A percentile compares a stretch with the other conserved stretches of the same genome.
phyloP scores from a whole-genome alignment of 2,329 filamentous ascomycete species.

The Neofusicoccum ribis region DNA sequence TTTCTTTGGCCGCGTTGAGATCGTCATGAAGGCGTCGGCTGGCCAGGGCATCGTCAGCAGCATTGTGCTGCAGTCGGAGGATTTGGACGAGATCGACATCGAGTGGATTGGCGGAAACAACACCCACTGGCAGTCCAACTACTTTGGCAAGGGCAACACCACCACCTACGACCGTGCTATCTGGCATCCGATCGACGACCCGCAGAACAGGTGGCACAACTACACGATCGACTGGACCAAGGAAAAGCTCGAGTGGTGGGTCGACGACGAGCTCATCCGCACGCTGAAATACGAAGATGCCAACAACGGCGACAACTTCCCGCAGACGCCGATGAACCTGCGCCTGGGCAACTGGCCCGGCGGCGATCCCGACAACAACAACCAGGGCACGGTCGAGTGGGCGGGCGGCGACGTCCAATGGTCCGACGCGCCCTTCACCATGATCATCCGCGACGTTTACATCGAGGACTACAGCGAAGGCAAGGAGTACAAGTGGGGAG shows the following conservation, averaged over 20 bases:
- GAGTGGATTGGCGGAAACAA: constrained; percentile 44
- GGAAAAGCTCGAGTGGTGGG: constrained; percentile 62
- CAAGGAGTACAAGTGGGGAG: constrained; percentile 66
- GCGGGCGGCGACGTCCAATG: constrained; percentile 70
- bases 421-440: constrained; percentile 65
- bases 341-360: constrained; percentile 69
- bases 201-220: constrained; percentile 41
- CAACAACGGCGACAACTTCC: constrained; percentile 59
- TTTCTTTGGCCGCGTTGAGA: constrained; percentile 54
- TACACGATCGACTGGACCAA: constrained; percentile 65
- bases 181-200: constrained; percentile 32
- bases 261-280: constrained; percentile 64
- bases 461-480: constrained; percentile 57
- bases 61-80: constrained; percentile 53
- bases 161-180: constrained; percentile 51
- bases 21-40: constrained; percentile 49
- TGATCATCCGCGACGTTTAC: constrained; percentile 67
- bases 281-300: constrained; percentile 62
- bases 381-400: constrained; percentile 48
- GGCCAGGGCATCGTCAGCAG: constrained; percentile 53
- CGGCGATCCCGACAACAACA: constrained; percentile 50
- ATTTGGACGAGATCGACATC: constrained; percentile 58
- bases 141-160: constrained; percentile 57
- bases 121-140: constrained; percentile 51
- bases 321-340: constrained; percentile 72